These are phyloP conservation scores for Punica granatum DNA, from an alignment of 345 rosid species.

Conservation along the genomic window DNA sequence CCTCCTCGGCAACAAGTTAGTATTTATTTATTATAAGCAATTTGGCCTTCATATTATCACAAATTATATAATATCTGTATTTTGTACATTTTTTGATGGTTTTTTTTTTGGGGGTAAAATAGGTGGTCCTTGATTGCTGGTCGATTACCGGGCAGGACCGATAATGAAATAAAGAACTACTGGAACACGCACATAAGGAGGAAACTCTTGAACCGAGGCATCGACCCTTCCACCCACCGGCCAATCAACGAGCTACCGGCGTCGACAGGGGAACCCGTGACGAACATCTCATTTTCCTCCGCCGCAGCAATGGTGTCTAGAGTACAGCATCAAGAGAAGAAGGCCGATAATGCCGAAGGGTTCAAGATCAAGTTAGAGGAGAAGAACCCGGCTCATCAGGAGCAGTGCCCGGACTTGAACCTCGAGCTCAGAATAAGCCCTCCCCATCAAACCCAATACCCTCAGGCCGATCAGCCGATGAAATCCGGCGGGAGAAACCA, in stretches of 20 bases:
- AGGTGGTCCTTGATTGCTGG: slow-evolving; percentile 87
- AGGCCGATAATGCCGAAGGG: neutral
- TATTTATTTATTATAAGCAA: neutral
- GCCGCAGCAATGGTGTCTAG: slow-evolving; percentile 6
- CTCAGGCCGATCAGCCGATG: slow-evolving; percentile 9
- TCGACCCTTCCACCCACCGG: slow-evolving; percentile 68
- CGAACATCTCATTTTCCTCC: slow-evolving; percentile 12
- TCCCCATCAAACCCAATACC: slow-evolving; percentile 19
- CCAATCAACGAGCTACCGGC: slow-evolving; percentile 36
- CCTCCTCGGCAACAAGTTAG: slow-evolving; percentile 77
- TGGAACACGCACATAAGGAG: slow-evolving; percentile 87
- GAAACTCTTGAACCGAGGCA: slow-evolving; percentile 70
- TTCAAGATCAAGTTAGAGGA: slow-evolving; percentile 4
- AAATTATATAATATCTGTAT: neutral
- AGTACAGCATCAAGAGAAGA: slow-evolving; percentile 11
- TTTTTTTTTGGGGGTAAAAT: neutral
- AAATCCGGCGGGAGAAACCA: slow-evolving; percentile 8
- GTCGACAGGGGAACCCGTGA: slow-evolving; percentile 9
- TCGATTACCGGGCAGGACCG: slow-evolving; percentile 77
- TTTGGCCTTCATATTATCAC: neutral
- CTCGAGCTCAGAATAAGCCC: slow-evolving; percentile 45
- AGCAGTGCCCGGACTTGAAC: slow-evolving; percentile 39
- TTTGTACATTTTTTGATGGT: neutral
- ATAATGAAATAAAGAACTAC: slow-evolving; percentile 77
- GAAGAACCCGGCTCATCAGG: slow-evolving; percentile 8